Base-by-base conservation (phyloP, 495 filamentous ascomycete genomes). In the Neurospora sp. region DNA sequence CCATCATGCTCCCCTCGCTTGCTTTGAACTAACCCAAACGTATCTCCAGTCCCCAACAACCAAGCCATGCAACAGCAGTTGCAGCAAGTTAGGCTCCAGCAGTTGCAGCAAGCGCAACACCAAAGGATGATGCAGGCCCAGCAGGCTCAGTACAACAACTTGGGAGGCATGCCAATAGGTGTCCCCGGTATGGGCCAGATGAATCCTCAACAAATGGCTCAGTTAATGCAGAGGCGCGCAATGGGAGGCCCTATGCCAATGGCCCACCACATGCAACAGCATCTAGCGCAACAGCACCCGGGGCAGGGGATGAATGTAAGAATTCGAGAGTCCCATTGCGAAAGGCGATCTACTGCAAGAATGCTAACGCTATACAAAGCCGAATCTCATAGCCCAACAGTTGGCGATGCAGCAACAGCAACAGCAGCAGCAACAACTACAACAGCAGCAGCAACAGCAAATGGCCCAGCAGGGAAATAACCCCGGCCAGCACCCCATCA, bases 161-260 rank as follows among this genome's bases (percentile, higher is more conserved):
- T 80, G 74, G 86, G 84, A 41, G 81, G 82, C 39, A 81, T 91
- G 75, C 87, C 87, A 27, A 89, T 91, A 77, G 88, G 87, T 18
- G 87, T 89, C 37, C 88, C 87, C 61, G 85, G 87, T 35, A 87
- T 91, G 83, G 84, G 87, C 31, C 78, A 79, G 69, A 78, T 75
- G 69, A 75, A 39, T 39, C 74, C 74, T 61, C 37, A 48, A 9
- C 73, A 75, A 41, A 70, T 48, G 46, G 81, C 74, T 72, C 82
- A 78, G 72, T 71, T 76, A 27, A 75, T 76, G 11, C 71, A 76
- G 20, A 70, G 73, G 53, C 78, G 76, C 68, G 73, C 75, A 42
- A 83, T 83, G 76, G 80, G 78, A 73, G 77, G 83, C 68, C 78
- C 79, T 71, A 73, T 86, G 65, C 81, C 84, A 41, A 78, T 82